A percentile compares a stretch with the other conserved stretches of the same genome.
These are phyloP conservation scores for Diospyros lotus DNA, from an alignment of 148 eudicot species.

Conservation along the genomic window DNA sequence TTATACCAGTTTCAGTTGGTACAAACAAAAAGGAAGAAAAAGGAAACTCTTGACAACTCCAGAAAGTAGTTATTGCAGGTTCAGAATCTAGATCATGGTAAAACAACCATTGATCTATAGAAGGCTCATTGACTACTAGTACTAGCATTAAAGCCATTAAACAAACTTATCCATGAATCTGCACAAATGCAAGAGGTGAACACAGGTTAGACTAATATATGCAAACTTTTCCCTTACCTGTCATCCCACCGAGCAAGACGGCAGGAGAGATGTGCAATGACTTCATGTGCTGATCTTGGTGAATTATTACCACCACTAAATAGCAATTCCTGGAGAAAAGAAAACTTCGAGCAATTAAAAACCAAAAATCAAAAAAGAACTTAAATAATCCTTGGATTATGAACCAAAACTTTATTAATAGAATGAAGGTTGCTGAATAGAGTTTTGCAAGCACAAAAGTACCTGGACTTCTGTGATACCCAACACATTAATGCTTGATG, in stretches of 20 bases:
- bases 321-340: conserved; percentile 59
- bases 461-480: conserved; percentile 94
- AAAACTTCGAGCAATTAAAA: neutral
- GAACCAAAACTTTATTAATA: neutral
- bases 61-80: neutral
- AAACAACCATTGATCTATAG: neutral
- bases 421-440: neutral
- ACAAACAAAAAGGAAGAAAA: neutral
- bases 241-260: conserved; percentile 98
- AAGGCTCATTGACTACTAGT: neutral
- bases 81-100: neutral
- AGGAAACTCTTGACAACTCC: neutral
- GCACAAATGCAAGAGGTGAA: neutral
- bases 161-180: neutral
- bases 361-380: conserved; percentile 9
- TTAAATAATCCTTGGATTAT: neutral
- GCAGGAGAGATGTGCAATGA: conserved; percentile 68
- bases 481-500: conserved; percentile 62
- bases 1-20: neutral
- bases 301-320: conserved; percentile 71
- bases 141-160: neutral
- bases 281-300: conserved; percentile 69
- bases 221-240: conserved; percentile 39
- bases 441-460: conserved; percentile 6
- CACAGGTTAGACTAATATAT: neutral